These are phyloP conservation scores for Atkinsonella hypoxylon DNA, from an alignment of 2,329 filamentous ascomycete species.

Conservation along the genomic window DNA sequence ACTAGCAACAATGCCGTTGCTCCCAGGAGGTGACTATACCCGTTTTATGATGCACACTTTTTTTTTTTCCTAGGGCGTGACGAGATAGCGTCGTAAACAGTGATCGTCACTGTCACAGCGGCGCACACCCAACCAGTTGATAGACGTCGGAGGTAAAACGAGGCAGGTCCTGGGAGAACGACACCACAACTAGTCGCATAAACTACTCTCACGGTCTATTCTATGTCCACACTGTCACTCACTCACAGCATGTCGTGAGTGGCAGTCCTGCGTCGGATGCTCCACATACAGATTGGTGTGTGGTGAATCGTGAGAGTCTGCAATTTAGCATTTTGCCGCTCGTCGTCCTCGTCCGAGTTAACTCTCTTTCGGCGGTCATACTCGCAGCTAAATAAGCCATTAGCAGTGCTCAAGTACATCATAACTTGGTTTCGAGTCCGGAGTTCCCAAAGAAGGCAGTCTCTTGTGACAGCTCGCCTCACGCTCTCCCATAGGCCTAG, in stretches of 20 bases:
- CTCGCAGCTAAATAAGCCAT: background rate
- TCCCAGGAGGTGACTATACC: background rate
- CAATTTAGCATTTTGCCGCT: background rate
- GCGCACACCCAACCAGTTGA: background rate
- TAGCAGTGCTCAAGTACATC: background rate
- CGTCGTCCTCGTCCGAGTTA: background rate
- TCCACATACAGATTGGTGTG: background rate
- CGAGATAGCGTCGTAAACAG: background rate
- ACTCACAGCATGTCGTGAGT: background rate
- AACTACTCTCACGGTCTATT: background rate
- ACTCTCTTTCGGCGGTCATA: background rate
- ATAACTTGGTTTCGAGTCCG: background rate
- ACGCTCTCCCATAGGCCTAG: background rate
- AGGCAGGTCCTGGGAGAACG: background rate
- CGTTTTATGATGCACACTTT: background rate
- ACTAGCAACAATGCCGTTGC: background rate
- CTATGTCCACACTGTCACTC: background rate
- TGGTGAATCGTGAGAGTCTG: background rate
- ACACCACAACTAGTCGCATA: background rate
- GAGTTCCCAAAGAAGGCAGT: too few relatives aligned
- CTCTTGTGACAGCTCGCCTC: too few relatives aligned
- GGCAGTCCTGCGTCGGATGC: background rate
- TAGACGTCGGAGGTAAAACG: too few relatives aligned
- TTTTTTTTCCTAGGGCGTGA: background rate
- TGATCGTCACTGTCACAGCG: background rate